phyloP scores from a whole-genome alignment of 352 stramenopile species.

The Globisporangium megalacanthum region DNA sequence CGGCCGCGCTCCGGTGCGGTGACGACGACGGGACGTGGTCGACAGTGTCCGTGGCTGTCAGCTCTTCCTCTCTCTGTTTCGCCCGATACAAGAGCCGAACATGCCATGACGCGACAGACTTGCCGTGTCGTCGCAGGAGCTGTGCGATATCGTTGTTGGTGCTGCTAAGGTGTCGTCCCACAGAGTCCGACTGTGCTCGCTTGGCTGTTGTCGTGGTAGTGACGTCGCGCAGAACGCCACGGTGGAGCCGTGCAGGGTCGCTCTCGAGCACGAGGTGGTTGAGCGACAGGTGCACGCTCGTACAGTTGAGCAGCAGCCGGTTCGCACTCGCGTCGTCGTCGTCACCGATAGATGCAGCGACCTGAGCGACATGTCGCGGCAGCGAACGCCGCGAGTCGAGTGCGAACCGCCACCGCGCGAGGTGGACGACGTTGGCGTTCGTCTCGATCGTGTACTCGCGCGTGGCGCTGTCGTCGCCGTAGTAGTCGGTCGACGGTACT shows the following conservation, averaged over 20 bases:
- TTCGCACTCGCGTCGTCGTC: slow-evolving; percentile 14
- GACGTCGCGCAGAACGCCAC: slow-evolving; percentile 19
- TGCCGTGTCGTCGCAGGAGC: background rate
- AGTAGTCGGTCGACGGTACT: slow-evolving; percentile 36
- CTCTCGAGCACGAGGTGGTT: slow-evolving; percentile 32
- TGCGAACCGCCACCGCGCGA: slow-evolving; percentile 49
- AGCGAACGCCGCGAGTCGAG: slow-evolving; percentile 3
- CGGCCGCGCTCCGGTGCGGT: background rate
- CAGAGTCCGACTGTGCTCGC: background rate
- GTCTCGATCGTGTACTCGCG: slow-evolving; percentile 58
- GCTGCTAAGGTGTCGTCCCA: background rate
- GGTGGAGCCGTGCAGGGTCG: slow-evolving; percentile 15
- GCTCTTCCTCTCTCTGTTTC: background rate
- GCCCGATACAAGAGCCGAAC: slow-evolving; percentile 42
- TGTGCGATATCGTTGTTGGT: background rate
- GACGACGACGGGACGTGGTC: background rate
- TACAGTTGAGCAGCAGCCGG: slow-evolving; percentile 30
- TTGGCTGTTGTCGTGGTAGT: background rate
- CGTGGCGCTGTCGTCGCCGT: slow-evolving; percentile 55
- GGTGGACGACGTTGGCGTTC: slow-evolving; percentile 42
- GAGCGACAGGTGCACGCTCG: slow-evolving; percentile 28
- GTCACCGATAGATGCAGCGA: background rate
- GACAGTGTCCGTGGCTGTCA: background rate
- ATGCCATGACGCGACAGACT: slow-evolving; percentile 29
- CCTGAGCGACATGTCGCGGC: background rate